A percentile compares a stretch with the other conserved stretches of the same genome.
These are phyloP conservation scores for Komagataea norvegica DNA, from an alignment of 1,139 yeast genomes.

Conservation along the genomic window DNA sequence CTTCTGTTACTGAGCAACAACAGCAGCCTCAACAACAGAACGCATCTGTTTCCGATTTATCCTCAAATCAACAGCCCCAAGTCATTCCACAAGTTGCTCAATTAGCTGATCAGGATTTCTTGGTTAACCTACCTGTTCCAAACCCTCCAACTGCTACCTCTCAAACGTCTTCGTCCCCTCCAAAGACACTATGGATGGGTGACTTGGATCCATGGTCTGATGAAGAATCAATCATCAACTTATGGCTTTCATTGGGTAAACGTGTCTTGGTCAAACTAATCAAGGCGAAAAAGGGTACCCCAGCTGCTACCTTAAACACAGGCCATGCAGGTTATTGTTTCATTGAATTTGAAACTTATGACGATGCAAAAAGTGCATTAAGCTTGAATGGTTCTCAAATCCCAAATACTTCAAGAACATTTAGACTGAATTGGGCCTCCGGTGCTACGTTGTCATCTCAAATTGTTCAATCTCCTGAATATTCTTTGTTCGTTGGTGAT, in stretches of 20 bases:
- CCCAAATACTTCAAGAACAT: constrained; percentile 59
- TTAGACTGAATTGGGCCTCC: constrained; percentile 72
- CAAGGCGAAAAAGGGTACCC: constrained; percentile 39
- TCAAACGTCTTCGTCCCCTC: constrained; percentile 37
- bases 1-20: constrained; percentile 8
- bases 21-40: constrained; percentile 7
- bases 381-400: constrained; percentile 59
- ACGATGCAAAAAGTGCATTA: constrained; percentile 63
- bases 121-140: constrained; percentile 33
- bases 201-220: constrained; percentile 73
- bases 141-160: constrained; percentile 43
- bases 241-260: constrained; percentile 47
- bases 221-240: constrained; percentile 50
- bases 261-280: constrained; percentile 46
- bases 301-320: constrained; percentile 30
- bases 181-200: constrained; percentile 73
- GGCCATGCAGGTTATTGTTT: constrained; percentile 73
- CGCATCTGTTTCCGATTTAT: constrained; percentile 6
- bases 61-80: constrained; percentile 5
- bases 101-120: constrained; percentile 21
- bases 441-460: constrained; percentile 57
- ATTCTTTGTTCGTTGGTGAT: constrained; percentile 74
- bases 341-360: constrained; percentile 57
- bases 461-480: constrained; percentile 48
- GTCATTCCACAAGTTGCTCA: constrained; percentile 21